Base-by-base conservation (phyloP, 805 yeast genomes). In the Candida oleophila region DNA sequence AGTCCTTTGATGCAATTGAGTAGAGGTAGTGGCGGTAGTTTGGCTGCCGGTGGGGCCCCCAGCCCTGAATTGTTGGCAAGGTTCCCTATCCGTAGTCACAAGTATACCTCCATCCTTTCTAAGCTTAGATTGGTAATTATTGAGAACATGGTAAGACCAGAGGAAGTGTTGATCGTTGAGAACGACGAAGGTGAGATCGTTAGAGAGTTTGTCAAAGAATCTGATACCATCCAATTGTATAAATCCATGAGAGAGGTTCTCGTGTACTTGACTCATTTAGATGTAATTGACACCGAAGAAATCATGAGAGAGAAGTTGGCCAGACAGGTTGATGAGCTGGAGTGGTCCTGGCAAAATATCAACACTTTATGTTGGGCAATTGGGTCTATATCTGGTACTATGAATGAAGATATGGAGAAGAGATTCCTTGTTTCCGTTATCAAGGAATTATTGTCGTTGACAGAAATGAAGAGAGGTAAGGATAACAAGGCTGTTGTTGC, bases 151-250 rank as follows among this genome's bases (percentile, higher is more conserved):
- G 99, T 89, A 1, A 83, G 96, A 65, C 99, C 99, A 2, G 99
- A 94, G 68, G 99, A 94, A 71, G 99, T 94, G 46, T 77, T 94
- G 47, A 82, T 94, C 71, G 97, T 91, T 43, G 98, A 94, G 68
- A 92, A 92, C 64, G 99, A 94, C 68, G 99, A 94, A 71, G 99
- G 99, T 57, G 99, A 94, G 71, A 92, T 94, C 65, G 99, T 94
- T 39, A 82, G 99, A 61, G 98, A 92, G 62, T 91, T 92, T 54
- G 97, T 92, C 47, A 89, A 89, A 62, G 99, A 94, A 68, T 86
- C 94, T 63, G 99, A 94, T 65, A 94, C 99, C 9, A 94, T 94
- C 60, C 96, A 90, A 55, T 76, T 94, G 51, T 94, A 94, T 74
- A 92, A 94, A 70, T 83, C 92, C 25, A 89, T 91, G 89, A 84